Evolutionary conservation across 225 moss, liverwort and hornwort species (phyloP).

Genomic region (Physcomitrium patens): DNA sequence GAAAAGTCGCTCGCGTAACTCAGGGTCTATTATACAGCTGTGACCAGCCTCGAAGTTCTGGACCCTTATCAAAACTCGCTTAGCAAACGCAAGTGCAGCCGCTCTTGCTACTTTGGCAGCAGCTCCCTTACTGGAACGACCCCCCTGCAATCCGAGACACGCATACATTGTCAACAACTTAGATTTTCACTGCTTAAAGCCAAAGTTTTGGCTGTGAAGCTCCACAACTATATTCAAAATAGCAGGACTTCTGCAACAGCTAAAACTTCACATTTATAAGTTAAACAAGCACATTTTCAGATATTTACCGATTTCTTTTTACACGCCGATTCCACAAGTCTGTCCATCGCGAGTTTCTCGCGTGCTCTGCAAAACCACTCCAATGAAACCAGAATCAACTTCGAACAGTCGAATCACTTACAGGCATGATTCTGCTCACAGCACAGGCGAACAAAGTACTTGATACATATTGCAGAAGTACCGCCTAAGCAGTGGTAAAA

Average conservation of each 20-base stretch:
- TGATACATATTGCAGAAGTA: background rate
- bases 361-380: constrained; percentile 53
- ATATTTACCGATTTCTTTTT: constrained; percentile 45
- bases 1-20: constrained; percentile 72
- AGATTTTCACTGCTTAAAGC: too few species aligned
- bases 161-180: background rate
- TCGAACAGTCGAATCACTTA: background rate
- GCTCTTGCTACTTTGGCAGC: constrained; percentile 72
- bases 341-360: constrained; percentile 74
- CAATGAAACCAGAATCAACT: background rate
- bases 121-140: constrained; percentile 61
- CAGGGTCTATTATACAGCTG: constrained; percentile 62
- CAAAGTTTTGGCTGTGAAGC: background rate
- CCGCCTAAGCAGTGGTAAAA: background rate
- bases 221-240: background rate
- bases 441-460: too few species aligned
- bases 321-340: constrained; percentile 72
- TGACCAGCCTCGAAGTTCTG: constrained; percentile 67
- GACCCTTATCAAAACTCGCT: constrained; percentile 75
- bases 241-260: too few species aligned
- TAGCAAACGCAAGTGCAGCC: constrained; percentile 68
- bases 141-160: constrained; percentile 25
- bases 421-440: too few species aligned
- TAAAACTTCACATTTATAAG: too few species aligned
- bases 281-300: constrained; percentile 13